Percentiles rank a stretch among this genome's conserved stretches.
Conservation (phyloP, 2,329 filamentous ascomycete genomes). For the Leptographium lundbergii region DNA sequence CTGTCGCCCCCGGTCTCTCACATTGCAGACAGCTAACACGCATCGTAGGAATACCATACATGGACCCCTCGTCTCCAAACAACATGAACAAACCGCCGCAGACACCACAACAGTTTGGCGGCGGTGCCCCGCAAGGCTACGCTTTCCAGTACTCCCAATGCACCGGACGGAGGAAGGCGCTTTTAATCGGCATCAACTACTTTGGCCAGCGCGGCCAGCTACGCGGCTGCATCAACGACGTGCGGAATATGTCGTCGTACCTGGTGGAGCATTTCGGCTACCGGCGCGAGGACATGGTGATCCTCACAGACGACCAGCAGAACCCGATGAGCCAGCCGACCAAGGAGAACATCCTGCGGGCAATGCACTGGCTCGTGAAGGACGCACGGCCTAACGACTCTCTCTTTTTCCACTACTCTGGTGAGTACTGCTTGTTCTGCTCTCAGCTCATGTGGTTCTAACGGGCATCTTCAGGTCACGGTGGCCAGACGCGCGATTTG, state of each 20-base stretch:
- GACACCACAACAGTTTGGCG: constrained; percentile 59
- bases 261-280: constrained; percentile 83
- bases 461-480: constrained; percentile 36
- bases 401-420: constrained; percentile 94
- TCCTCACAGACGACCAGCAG: constrained; percentile 91
- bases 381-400: constrained; percentile 87
- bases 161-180: constrained; percentile 75
- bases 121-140: constrained; percentile 69
- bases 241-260: constrained; percentile 92
- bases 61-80: constrained; percentile 19
- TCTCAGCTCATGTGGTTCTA: neutral
- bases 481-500: constrained; percentile 67
- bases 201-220: constrained; percentile 78
- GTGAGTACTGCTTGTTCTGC: constrained; percentile 30
- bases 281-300: constrained; percentile 91
- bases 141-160: constrained; percentile 86
- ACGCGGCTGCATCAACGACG: constrained; percentile 91
- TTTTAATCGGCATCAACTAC: constrained; percentile 94
- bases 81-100: constrained; percentile 43
- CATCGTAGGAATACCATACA: constrained; percentile 36
- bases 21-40: constrained; percentile 17
- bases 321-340: constrained; percentile 96
- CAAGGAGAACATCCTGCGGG: constrained; percentile 85
- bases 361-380: constrained; percentile 97
- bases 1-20: neutral